phyloP scores from a whole-genome alignment of 1,284 basidiomycete genomes.

The Porodaedalea pini region DNA sequence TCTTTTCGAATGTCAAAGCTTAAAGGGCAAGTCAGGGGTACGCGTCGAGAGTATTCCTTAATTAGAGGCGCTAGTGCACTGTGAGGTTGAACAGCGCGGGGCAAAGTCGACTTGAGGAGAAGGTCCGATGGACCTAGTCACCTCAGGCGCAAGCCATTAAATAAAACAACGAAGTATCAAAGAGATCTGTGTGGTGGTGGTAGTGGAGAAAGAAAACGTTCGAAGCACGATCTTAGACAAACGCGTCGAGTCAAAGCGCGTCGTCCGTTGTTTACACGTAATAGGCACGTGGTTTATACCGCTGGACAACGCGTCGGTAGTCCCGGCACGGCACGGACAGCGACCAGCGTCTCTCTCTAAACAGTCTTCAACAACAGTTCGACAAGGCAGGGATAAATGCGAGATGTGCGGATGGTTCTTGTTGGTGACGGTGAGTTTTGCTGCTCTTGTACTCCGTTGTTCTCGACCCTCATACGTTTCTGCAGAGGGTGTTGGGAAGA shows the following conservation, averaged over 20 bases:
- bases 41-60: background rate
- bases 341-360: background rate
- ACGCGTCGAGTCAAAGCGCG: conserved; percentile 16
- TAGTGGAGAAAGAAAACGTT: conserved; percentile 2
- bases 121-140: conserved; percentile 65
- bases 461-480: background rate
- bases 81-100: background rate
- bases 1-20: conserved; percentile 27
- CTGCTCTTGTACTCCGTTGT: conserved; percentile 7
- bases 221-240: background rate
- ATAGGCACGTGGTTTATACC: background rate
- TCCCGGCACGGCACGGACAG: background rate
- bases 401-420: conserved; percentile 22
- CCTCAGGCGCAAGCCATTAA: conserved; percentile 49
- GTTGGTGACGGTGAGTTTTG: conserved; percentile 19
- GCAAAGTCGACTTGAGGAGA: conserved; percentile 39
- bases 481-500: conserved; percentile 90
- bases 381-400: conserved; percentile 14
- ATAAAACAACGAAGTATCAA: background rate
- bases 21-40: background rate
- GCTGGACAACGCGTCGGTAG: background rate
- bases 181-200: conserved; percentile 4
- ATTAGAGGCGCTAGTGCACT: background rate
- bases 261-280: background rate
- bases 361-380: background rate